Percentiles rank a stretch among this genome's conserved stretches.
phyloP scores from a whole-genome alignment of 1,284 basidiomycete species.

The Lentinula novae-zelandiae region DNA sequence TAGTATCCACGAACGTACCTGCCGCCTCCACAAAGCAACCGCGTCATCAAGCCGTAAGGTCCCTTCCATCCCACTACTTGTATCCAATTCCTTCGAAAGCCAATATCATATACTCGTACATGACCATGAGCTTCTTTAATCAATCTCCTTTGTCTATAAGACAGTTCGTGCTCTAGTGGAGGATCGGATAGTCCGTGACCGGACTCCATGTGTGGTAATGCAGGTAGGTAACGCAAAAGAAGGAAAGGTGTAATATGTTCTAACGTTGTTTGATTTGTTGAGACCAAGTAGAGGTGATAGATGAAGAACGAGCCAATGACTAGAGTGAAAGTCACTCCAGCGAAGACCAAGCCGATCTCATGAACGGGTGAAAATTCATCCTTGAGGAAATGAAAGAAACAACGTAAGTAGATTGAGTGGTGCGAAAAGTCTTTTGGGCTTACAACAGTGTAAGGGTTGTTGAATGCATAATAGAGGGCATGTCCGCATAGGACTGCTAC shows the following conservation, averaged over 20 bases:
- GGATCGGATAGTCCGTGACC: constrained; percentile 49
- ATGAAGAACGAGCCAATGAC: constrained; percentile 73
- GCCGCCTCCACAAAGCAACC: constrained; percentile 56
- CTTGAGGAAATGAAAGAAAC: constrained; percentile 28
- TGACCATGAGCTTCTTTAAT: constrained; percentile 64
- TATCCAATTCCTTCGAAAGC: constrained; percentile 68
- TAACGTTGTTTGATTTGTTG: constrained; percentile 84
- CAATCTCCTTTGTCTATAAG: constrained; percentile 61
- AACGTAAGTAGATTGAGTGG: background rate
- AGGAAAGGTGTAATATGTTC: constrained; percentile 79
- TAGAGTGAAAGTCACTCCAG: constrained; percentile 60
- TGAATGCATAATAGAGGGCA: constrained; percentile 67
- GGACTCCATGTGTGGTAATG: constrained; percentile 44
- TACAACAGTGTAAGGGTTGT: constrained; percentile 57
- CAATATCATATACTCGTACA: constrained; percentile 74
- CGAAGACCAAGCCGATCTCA: constrained; percentile 61
- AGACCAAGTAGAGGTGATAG: constrained; percentile 79
- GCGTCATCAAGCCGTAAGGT: constrained; percentile 46
- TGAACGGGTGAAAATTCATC: constrained; percentile 68
- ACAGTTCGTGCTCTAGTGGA: constrained; percentile 75
- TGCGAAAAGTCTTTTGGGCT: constrained; percentile 23
- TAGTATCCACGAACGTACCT: constrained; percentile 40
- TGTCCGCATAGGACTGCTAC: constrained; percentile 51
- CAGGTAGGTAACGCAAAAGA: constrained; percentile 65
- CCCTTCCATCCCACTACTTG: constrained; percentile 61